A percentile compares a stretch with the other conserved stretches of the same genome.
These are phyloP conservation scores for Physcomitrium patens DNA, from an alignment of 225 moss, liverwort and hornwort species.

Conservation along the genomic window DNA sequence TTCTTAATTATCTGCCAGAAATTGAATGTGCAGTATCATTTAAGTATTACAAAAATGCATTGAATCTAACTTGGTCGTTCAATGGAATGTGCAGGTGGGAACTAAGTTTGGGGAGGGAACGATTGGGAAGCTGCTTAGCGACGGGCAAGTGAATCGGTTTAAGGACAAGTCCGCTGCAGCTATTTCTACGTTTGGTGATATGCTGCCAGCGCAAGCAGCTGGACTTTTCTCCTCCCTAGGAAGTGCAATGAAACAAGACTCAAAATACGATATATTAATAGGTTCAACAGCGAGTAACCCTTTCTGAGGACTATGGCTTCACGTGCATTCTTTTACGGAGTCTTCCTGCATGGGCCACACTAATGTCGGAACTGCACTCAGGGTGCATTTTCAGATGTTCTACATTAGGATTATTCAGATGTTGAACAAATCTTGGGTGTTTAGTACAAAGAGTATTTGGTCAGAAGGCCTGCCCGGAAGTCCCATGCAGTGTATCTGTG, in stretches of 20 bases:
- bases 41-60: neutral
- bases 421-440: conserved; percentile 10
- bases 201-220: conserved; percentile 77
- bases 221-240: conserved; percentile 78
- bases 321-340: neutral
- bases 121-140: conserved; percentile 71
- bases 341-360: conserved; percentile 13
- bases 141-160: conserved; percentile 76
- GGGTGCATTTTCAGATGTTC: conserved; percentile 25
- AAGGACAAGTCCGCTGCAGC: conserved; percentile 83
- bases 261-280: conserved; percentile 35
- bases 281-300: neutral
- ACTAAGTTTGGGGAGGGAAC: conserved; percentile 85
- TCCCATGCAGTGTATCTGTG: neutral
- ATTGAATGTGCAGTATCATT: neutral
- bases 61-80: neutral
- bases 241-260: conserved; percentile 62
- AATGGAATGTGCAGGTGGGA: conserved; percentile 58
- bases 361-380: neutral
- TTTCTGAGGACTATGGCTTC: conserved; percentile 2
- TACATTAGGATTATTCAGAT: conserved; percentile 16
- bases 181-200: conserved; percentile 82
- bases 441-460: conserved; percentile 12
- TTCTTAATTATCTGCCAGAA: neutral
- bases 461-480: conserved; percentile 14